phyloP scores from a whole-genome alignment of 345 rosid species.

The Eucalyptus viminalis region DNA sequence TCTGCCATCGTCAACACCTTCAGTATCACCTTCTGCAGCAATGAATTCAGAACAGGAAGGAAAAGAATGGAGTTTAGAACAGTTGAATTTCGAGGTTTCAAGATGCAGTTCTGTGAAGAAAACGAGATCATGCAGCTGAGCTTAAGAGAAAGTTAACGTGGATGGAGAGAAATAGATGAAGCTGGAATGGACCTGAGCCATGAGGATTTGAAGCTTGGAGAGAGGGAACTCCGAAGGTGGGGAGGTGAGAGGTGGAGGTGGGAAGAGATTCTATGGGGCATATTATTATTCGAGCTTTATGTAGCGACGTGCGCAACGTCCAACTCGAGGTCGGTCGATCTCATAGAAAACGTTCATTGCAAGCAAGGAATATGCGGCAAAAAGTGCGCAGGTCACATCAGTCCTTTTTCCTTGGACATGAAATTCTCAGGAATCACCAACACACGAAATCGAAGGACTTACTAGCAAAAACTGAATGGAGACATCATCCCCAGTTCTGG shows the following conservation, averaged over 20 bases:
- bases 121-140: not conserved
- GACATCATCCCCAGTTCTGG: not conserved
- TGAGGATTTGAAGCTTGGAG: not conserved
- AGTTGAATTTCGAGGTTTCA: not conserved
- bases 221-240: not conserved
- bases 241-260: not conserved
- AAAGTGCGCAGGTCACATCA: not conserved
- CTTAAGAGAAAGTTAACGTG: not conserved
- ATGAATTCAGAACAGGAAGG: not conserved
- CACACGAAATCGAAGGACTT: not conserved
- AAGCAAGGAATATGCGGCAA: not conserved
- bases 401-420: not conserved
- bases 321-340: not conserved
- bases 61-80: not conserved
- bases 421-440: not conserved
- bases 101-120: not conserved
- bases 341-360: not conserved
- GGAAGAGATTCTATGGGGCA: not conserved
- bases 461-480: not conserved
- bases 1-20: conserved; percentile 1
- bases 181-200: not conserved
- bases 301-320: not conserved
- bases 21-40: not conserved
- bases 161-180: not conserved
- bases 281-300: not conserved